Percentiles rank a stretch among this genome's conserved stretches.
Evolutionary conservation across 169 alveolate species (phyloP).

Genomic region (Plasmodium sp.): DNA sequence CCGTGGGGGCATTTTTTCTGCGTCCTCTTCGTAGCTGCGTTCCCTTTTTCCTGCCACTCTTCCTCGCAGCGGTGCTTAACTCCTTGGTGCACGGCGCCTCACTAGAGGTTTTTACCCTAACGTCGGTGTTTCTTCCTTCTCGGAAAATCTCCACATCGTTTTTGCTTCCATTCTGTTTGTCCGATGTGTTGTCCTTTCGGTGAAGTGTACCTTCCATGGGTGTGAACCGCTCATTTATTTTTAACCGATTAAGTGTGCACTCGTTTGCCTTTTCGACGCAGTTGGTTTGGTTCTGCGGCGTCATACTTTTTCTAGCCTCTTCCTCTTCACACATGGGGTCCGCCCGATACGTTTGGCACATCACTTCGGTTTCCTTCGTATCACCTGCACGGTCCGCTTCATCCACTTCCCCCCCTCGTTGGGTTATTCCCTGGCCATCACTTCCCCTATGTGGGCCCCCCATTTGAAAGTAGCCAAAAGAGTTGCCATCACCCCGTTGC

Average conservation of each 20-base stretch:
- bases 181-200: not conserved
- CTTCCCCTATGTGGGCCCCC: not conserved
- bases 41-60: not conserved
- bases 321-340: not conserved
- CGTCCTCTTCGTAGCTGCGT: not conserved
- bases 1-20: not conserved
- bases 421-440: no score
- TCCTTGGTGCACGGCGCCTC: not conserved
- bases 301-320: not conserved
- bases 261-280: not conserved
- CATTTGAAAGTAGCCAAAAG: not conserved
- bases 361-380: not conserved
- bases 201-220: not conserved
- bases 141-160: not conserved
- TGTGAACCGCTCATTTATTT: not conserved
- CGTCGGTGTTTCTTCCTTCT: not conserved
- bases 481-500: not conserved
- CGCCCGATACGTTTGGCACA: not conserved
- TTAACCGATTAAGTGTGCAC: not conserved
- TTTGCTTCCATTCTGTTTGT: not conserved
- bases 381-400: not conserved
- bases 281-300: not conserved
- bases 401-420: not conserved
- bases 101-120: not conserved
- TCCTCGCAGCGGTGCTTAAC: not conserved